A percentile compares a stretch with the other conserved stretches of the same genome.
Conservation (phyloP, 176 grass and related monocot species). For the Oryza officinalis region DNA sequence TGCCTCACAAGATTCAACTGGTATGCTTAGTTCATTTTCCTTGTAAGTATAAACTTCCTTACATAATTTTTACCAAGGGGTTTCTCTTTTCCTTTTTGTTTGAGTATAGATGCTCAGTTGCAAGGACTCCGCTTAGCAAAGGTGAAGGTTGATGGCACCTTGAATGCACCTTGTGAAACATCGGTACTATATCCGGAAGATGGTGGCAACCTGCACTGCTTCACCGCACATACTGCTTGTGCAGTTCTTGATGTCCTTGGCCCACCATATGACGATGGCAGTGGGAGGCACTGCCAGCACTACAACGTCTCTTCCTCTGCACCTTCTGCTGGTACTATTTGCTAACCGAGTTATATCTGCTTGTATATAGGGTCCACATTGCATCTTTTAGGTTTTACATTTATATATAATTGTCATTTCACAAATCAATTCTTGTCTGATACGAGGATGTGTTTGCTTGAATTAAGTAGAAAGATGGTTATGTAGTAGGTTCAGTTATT, state of each 20-base stretch:
- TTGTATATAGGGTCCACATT: neutral
- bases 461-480: neutral
- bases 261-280: constrained; percentile 59
- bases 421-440: neutral
- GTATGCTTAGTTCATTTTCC: constrained; percentile 8
- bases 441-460: neutral
- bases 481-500: neutral
- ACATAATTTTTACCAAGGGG: neutral
- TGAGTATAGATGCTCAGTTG: constrained; percentile 21
- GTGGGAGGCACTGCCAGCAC: constrained; percentile 58
- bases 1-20: constrained; percentile 8
- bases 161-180: constrained; percentile 66
- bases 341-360: neutral
- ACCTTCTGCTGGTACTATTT: constrained; percentile 47
- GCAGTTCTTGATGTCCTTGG: constrained; percentile 68
- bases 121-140: constrained; percentile 55
- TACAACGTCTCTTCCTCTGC: constrained; percentile 47
- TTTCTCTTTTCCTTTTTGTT: constrained; percentile 14
- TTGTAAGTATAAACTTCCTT: neutral
- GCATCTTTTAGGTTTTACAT: neutral
- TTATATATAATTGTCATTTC: neutral
- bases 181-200: constrained; percentile 52
- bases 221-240: constrained; percentile 61
- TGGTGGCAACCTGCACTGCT: constrained; percentile 76
- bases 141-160: constrained; percentile 52